Evolutionary conservation across 192 early-diverging fungal species (phyloP), one percentile per base, ranked within the genome.

Genomic region (Spizellomyces sp.): DNA sequence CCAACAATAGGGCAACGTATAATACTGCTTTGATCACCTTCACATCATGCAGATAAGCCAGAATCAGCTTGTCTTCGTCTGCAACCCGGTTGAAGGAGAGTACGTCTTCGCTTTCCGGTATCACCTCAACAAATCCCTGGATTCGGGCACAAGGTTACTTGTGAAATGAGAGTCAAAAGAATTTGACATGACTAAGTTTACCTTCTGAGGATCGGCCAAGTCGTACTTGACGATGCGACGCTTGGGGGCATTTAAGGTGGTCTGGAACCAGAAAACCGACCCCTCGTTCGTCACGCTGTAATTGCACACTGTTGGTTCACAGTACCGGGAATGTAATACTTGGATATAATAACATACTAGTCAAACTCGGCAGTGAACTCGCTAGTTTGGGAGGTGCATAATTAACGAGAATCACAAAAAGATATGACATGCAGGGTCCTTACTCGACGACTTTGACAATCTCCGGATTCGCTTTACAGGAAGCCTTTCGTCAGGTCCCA

Each of bases 11-110:
- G 48, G 27, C 15, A 15, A 47, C 44, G 10, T 65, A 19, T 5
- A 7, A 56, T 19, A 56, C 5, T 6, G 7, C 54, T 6, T 19
- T 56, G 22, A 15, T 27, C 48, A 67, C 71, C 77, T 88, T 87
- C 10, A 90, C 89, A 77, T 92, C 86, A 69, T 81, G 82, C 64
- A 90, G 73, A 73, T 90, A 88, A 2, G 75, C 69, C 21, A 88
- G 55, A 22, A 92, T 58, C 45, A 91, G 74, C 62, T 89, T 85
- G 70, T 88, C 77, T 42, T 79, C 64, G 67, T 86, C 74, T 5
- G 85, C 79, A 19, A 88, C 85, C 10, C 14, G 21, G 46, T 62
- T 67, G 43, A 44, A 60, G 6, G 63, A 74, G 21, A 90, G 71
- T 4, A 85, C 77, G 65, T 86, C 87, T 42, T 82, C 70, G 15